Percentiles rank a stretch among this genome's conserved stretches.
Conservation (phyloP, 495 filamentous ascomycete species). For the Corynascus novoguineensis region DNA sequence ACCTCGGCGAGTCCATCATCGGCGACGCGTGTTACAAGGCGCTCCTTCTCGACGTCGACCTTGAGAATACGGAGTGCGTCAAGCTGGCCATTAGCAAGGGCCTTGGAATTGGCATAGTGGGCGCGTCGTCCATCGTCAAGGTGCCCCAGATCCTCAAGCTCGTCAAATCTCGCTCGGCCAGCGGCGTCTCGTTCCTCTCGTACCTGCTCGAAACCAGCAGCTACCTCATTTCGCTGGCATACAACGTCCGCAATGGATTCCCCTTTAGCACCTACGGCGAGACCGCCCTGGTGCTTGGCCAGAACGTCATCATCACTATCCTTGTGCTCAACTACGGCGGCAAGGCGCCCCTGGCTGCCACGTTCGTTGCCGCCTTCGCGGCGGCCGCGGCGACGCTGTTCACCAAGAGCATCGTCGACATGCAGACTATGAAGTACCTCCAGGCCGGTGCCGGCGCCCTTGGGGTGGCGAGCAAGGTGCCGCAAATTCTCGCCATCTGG, state of each 20-base stretch:
- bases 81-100: constrained; percentile 85
- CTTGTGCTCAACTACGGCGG: constrained; percentile 78
- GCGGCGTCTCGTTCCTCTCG: constrained; percentile 79
- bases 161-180: constrained; percentile 66
- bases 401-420: constrained; percentile 58
- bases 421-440: constrained; percentile 63
- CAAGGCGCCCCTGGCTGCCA: constrained; percentile 52
- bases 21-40: constrained; percentile 77
- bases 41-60: constrained; percentile 74
- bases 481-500: constrained; percentile 84
- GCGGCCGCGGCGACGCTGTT: constrained; percentile 63
- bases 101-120: constrained; percentile 88
- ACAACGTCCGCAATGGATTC: constrained; percentile 83
- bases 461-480: constrained; percentile 80
- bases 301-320: constrained; percentile 83
- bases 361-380: constrained; percentile 71
- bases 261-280: constrained; percentile 96
- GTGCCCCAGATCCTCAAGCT: constrained; percentile 94
- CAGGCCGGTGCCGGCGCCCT: constrained; percentile 82
- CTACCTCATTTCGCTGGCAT: constrained; percentile 80
- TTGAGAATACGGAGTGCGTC: constrained; percentile 65
- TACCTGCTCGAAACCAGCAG: constrained; percentile 85
- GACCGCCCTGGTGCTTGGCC: constrained; percentile 80
- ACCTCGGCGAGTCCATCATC: constrained; percentile 71
- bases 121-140: constrained; percentile 83